Base-by-base conservation (phyloP, 2,329 filamentous ascomycete genomes). In the Decorospora gaudefroyi region DNA sequence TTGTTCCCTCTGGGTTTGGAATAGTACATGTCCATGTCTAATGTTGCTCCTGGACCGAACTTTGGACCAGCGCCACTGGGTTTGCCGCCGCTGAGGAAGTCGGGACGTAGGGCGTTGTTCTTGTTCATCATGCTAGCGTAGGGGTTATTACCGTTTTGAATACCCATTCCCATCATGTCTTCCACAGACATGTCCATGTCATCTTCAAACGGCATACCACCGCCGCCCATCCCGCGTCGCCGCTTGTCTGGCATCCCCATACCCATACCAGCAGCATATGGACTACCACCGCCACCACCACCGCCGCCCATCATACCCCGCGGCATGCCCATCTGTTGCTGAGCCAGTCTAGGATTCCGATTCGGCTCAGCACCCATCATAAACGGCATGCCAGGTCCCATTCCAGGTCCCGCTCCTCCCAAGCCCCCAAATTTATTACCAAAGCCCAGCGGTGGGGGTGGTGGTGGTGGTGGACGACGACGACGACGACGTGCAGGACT, bases 291-390 rank as follows among this genome's bases (percentile, higher is more conserved):
- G n/a, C n/a, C n/a, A n/a, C n/a, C n/a, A n/a, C n/a, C n/a, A n/a
- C n/a, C n/a, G n/a, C n/a, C n/a, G n/a, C n/a, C n/a, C n/a, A n/a
- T n/a, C n/a, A n/a, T n/a, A n/a, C n/a, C n/a, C n/a, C n/a, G n/a
- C 39, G 40, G 30, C 31, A 38, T 37, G 22, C 27, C 35, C 38
- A 46, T 34, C 17, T 46, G 46, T 18, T 47, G n/a, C n/a, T n/a
- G 42, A 9, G 41, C 42, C 26, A 52, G 26, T 8, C 44, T 48
- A 8, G 53, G 48, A 39, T 55, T 51, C 30, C 49, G 39, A n/a
- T 29, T 11, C 36, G 38, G 17, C 4, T 26, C n/a, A n/a, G n/a
- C 36, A 10, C 32, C 31, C 36, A 41, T 33, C 31, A 26, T 22
- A 18, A 26, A 44, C 2, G 43, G n/a, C n/a, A n/a, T 22, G 18